phyloP scores from a whole-genome alignment of 78 protist species.

The slime mould (Dictyostelium discoideum) region dicty_2.7 NC_007088.5:6958001-6958500 shows the following conservation, averaged over 20 bases:
- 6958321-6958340: background rate
- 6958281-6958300: background rate
- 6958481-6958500: slow-evolving; percentile 43
- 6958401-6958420: slow-evolving; percentile 14
- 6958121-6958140: too few relatives aligned
- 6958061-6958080: too few relatives aligned
- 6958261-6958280: too few relatives aligned
- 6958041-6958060: too few relatives aligned
- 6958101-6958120: too few relatives aligned
- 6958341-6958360: background rate
- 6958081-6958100: too few relatives aligned
- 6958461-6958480: slow-evolving; percentile 61
- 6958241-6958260: background rate
- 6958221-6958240: background rate
- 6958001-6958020: too few relatives aligned
- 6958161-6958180: too few relatives aligned
- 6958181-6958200: too few relatives aligned
- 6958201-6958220: too few relatives aligned
- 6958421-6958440: slow-evolving; percentile 26
- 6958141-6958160: too few relatives aligned
- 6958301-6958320: background rate
- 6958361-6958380: slow-evolving; percentile 1
- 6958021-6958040: too few relatives aligned
- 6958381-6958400: slow-evolving; percentile 29
- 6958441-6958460: slow-evolving; percentile 68